Evolutionary conservation across 108 stramenopile species (phyloP).

Genomic region (Conticribra weissflogii): DNA sequence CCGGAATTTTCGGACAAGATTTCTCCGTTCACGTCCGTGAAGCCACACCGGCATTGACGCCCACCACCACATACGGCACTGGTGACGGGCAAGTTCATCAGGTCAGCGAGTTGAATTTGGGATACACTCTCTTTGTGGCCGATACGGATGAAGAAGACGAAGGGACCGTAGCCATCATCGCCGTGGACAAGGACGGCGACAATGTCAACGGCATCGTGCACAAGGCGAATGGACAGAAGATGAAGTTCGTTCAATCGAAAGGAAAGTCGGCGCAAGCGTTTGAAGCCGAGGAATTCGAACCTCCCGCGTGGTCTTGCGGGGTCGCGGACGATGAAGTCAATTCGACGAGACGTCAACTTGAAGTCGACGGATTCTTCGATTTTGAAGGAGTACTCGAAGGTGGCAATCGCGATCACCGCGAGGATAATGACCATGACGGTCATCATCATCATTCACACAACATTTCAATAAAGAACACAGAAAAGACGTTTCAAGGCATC

Average conservation of each 20-base stretch:
- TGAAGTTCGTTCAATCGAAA: background rate
- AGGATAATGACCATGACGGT: background rate
- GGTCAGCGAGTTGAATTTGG: background rate
- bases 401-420: background rate
- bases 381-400: too few relatives aligned
- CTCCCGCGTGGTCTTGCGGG: conserved; percentile 7
- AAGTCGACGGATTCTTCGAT: background rate
- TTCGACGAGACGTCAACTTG: background rate
- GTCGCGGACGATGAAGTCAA: background rate
- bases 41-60: background rate
- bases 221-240: conserved; percentile 4
- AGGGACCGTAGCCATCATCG: conserved; percentile 1
- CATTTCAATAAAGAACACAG: background rate
- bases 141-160: background rate
- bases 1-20: background rate
- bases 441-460: background rate
- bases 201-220: conserved; percentile 2
- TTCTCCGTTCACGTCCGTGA: background rate
- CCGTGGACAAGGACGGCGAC: background rate
- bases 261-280: background rate
- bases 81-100: background rate
- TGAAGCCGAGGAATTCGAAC: background rate
- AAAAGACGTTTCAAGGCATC: background rate
- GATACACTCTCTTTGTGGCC: background rate
- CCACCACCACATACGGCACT: background rate